These are phyloP conservation scores for Bromus sterilis DNA, from an alignment of 176 grass and related monocot genomes.

Conservation along the genomic window DNA sequence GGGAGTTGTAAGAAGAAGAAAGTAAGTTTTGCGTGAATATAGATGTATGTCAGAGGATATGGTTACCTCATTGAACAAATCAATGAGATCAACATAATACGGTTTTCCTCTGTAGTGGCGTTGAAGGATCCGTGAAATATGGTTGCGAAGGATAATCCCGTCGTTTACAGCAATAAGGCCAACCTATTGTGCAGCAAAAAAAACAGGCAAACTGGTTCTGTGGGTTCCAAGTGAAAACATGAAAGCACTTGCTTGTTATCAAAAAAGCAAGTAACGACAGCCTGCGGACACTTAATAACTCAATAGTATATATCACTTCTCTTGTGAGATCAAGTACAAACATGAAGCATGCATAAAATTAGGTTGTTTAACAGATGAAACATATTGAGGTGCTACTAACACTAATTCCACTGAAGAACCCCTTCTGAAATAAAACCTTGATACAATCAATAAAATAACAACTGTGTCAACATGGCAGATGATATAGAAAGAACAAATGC, in stretches of 20 bases:
- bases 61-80: slow-evolving; percentile 94
- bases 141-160: slow-evolving; percentile 91
- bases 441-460: background rate
- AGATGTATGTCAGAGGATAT: slow-evolving; percentile 2
- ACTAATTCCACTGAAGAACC: background rate
- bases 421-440: background rate
- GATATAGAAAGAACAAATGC: background rate
- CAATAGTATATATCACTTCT: background rate
- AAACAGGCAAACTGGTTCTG: slow-evolving; percentile 14
- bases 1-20: slow-evolving; percentile 4
- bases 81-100: slow-evolving; percentile 93
- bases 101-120: slow-evolving; percentile 76
- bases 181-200: slow-evolving; percentile 62
- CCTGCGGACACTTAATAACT: background rate
- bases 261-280: background rate
- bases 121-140: slow-evolving; percentile 88
- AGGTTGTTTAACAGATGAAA: background rate
- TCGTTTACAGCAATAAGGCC: slow-evolving; percentile 97
- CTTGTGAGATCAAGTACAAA: slow-evolving; percentile 11
- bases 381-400: background rate
- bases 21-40: background rate
- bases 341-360: slow-evolving; percentile 6
- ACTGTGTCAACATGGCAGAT: background rate
- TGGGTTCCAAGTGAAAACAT: background rate
- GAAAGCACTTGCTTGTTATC: background rate